phyloP scores from a whole-genome alignment of 2,329 filamentous ascomycete genomes.

The Trichoderma simmonsii region DNA sequence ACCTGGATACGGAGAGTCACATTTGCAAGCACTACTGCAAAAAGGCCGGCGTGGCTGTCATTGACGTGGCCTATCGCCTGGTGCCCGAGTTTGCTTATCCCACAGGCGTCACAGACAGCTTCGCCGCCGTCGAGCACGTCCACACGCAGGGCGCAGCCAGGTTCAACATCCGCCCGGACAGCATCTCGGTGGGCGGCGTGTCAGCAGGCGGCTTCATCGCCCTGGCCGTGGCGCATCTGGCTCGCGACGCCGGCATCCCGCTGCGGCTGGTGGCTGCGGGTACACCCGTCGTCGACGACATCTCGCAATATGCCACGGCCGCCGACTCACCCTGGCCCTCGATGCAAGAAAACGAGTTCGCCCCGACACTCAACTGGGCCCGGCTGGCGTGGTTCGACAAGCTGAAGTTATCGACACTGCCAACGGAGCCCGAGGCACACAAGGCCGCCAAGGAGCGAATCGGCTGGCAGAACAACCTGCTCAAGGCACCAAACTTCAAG shows the following conservation, averaged over 20 bases:
- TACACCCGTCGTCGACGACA: constrained; percentile 41
- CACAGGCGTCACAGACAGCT: constrained; percentile 47
- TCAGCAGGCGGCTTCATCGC: constrained; percentile 44
- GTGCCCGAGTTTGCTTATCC: constrained; percentile 50
- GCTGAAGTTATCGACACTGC: constrained; percentile 32
- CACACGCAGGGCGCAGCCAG: constrained; percentile 31
- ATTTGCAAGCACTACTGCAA: constrained; percentile 47
- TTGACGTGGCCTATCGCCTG: constrained; percentile 52
- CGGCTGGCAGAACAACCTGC: constrained; percentile 33
- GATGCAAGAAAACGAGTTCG: constrained; percentile 41
- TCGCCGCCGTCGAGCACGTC: constrained; percentile 42
- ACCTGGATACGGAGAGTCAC: constrained; percentile 47
- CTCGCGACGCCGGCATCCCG: constrained; percentile 38
- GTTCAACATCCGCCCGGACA: constrained; percentile 38
- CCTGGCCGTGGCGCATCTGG: constrained; percentile 38
- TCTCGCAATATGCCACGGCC: constrained; percentile 35
- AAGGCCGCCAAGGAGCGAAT: constrained; percentile 19
- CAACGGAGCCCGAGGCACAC: constrained; percentile 18
- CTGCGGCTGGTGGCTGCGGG: constrained; percentile 38
- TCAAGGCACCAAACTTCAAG: constrained; percentile 34
- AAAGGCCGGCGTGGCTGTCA: constrained; percentile 42
- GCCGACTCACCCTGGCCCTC: constrained; percentile 39
- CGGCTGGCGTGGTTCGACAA: constrained; percentile 41
- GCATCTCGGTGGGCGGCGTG: constrained; percentile 44
- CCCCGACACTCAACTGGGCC: constrained; percentile 43